Percentiles rank a stretch among this genome's conserved stretches.
Conservation (phyloP, 2,329 filamentous ascomycete genomes). For the Ophiostoma australiae region DNA sequence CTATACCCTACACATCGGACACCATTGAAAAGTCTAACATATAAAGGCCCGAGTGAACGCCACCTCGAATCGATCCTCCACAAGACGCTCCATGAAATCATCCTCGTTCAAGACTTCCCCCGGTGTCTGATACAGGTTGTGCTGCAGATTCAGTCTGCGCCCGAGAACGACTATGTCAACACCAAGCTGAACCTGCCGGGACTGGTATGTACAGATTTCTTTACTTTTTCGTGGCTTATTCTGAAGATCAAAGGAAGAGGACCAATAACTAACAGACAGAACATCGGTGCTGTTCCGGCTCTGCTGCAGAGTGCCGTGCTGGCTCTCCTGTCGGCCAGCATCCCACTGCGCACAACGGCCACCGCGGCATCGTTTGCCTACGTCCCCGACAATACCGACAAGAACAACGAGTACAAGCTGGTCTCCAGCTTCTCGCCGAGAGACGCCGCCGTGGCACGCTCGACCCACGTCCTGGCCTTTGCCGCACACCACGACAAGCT, state of each 20-base stretch:
- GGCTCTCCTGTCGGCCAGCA: slow-evolving; percentile 69
- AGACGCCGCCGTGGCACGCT: slow-evolving; percentile 58
- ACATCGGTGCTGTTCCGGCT: slow-evolving; percentile 72
- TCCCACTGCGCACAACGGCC: slow-evolving; percentile 71
- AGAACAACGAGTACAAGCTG: slow-evolving; percentile 36
- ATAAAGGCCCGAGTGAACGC: slow-evolving; percentile 64
- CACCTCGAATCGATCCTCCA: slow-evolving; percentile 76
- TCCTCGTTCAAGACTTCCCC: slow-evolving; percentile 70
- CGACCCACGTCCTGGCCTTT: slow-evolving; percentile 79
- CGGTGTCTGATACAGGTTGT: slow-evolving; percentile 74
- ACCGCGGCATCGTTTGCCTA: slow-evolving; percentile 62
- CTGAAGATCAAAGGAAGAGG: neutral
- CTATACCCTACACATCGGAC: neutral
- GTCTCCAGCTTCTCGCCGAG: slow-evolving; percentile 58
- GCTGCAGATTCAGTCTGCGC: slow-evolving; percentile 67
- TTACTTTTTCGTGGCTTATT: too few relatives aligned
- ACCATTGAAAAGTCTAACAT: neutral
- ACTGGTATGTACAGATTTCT: slow-evolving; percentile 43
- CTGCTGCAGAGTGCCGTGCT: slow-evolving; percentile 75
- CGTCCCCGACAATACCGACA: slow-evolving; percentile 42
- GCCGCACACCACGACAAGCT: slow-evolving; percentile 67
- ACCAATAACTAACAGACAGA: slow-evolving; percentile 44
- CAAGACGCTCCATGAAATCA: slow-evolving; percentile 65
- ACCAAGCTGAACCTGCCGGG: slow-evolving; percentile 56
- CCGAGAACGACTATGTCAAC: slow-evolving; percentile 61